These are phyloP conservation scores for Apiospora pterosperma DNA, from an alignment of 2,329 filamentous ascomycete genomes.

Conservation along the genomic window DNA sequence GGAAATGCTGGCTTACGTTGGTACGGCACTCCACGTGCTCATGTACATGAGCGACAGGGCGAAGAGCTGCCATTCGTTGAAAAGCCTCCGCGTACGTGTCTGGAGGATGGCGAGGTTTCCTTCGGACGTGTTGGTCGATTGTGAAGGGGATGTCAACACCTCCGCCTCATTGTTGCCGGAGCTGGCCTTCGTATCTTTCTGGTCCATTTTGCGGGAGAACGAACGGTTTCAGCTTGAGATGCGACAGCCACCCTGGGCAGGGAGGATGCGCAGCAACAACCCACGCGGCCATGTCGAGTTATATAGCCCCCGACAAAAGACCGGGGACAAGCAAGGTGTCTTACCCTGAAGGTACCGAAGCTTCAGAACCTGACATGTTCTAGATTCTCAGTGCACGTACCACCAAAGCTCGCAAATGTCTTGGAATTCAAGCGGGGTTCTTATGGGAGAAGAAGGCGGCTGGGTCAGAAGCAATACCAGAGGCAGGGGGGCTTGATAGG, in stretches of 20 bases:
- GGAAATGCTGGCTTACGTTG: background rate
- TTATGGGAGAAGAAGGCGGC: background rate
- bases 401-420: background rate
- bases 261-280: background rate
- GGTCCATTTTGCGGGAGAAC: background rate
- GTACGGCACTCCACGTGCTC: conserved; percentile 8
- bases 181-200: background rate
- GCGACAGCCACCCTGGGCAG: background rate
- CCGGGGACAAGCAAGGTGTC: background rate
- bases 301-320: background rate
- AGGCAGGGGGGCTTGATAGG: too few species aligned
- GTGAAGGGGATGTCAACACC: background rate
- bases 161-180: background rate
- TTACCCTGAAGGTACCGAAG: background rate
- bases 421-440: background rate
- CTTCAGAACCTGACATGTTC: background rate
- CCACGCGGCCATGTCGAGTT: background rate
- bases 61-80: conserved; percentile 10
- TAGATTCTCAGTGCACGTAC: background rate
- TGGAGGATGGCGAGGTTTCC: conserved; percentile 5
- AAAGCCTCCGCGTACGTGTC: conserved; percentile 7
- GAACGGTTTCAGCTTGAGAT: background rate
- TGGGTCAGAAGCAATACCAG: background rate
- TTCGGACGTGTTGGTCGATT: background rate
- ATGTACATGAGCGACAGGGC: conserved; percentile 12